Evolutionary conservation across 2,329 filamentous ascomycete genomes (phyloP).

Genomic region (Trichoderma citrinoviride): DNA sequence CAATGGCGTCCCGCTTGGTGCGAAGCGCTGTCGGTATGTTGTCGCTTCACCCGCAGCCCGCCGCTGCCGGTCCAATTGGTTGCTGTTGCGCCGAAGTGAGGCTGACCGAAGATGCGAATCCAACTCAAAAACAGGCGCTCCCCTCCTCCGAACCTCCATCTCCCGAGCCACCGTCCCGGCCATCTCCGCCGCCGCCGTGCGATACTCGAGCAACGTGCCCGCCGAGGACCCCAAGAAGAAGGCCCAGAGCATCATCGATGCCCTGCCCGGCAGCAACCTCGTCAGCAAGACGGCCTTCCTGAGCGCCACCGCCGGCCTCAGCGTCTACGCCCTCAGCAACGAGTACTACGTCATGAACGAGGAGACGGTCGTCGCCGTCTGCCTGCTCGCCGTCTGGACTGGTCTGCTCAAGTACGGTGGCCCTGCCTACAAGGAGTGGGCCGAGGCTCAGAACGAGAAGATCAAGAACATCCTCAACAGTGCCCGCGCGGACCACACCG

Average conservation of each 20-base stretch:
- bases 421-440: constrained; percentile 90
- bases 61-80: constrained; percentile 32
- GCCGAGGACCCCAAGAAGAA: constrained; percentile 91
- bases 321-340: constrained; percentile 95
- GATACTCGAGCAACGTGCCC: constrained; percentile 74
- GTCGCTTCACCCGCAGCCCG: constrained; percentile 19
- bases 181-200: constrained; percentile 64
- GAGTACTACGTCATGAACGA: constrained; percentile 99
- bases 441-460: constrained; percentile 82
- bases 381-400: constrained; percentile 88
- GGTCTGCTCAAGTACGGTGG: constrained; percentile 91
- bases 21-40: constrained; percentile 90
- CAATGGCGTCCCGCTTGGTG: constrained; percentile 97
- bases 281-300: constrained; percentile 97
- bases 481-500: constrained; percentile 90
- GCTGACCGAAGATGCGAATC: constrained; percentile 23
- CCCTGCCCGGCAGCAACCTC: constrained; percentile 86
- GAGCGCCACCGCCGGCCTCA: constrained; percentile 85
- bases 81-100: constrained; percentile 17
- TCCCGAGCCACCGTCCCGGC: constrained; percentile 68
- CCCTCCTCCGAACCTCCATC: constrained; percentile 82
- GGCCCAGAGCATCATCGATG: constrained; percentile 91
- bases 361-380: constrained; percentile 92
- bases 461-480: constrained; percentile 94
- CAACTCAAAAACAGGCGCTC: constrained; percentile 64